Base-by-base conservation (phyloP, 2,329 filamentous ascomycete species). In the Colletotrichum sublineola region DNA sequence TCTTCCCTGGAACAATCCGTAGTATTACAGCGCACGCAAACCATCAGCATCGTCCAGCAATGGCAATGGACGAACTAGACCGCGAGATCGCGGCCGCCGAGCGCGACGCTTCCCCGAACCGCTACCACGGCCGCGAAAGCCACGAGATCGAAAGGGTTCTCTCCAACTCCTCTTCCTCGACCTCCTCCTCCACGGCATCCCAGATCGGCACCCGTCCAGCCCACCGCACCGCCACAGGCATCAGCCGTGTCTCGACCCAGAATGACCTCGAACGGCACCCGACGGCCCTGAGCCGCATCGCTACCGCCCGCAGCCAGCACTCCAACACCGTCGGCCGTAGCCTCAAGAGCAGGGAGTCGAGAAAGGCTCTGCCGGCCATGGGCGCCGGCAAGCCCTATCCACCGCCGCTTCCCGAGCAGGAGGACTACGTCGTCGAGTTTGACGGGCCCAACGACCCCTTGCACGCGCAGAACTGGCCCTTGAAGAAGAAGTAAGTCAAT, bases 401-500 rank as follows among this genome's bases (percentile, higher is more conserved):
- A 3, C 93, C 93, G 4, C 85, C 84, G 0, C 79, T 95, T 53
- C 92, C 93, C 2, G 89, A 91, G 18, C 86, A 88, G 76, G 93
- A 95, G 77, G 90, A 93, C 75, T 96, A 95, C 78, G 92, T 95
- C 0, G 93, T 95, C 55, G 93, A 94, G 81, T 97, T 97, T 78
- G 92, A 95, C 76, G 95, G 94, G 0, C 92, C 90, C 1, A 87
- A 95, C 75, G 95, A 97, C 77, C 94, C 94, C 2, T 79, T 95
- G 73, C 94, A 97, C 81, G 92, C 94, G 1, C 93, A 96, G 83
- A 97, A 97, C 80, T 97, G 95, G 95, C 87, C 93, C 0, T 78
- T 93, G 66, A 89, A 84, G 79, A 95, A 93, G 85, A 97, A 97
- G 90, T 90, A 81, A 78, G 87, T 85, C 3, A 18, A 38, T 50